Base-by-base conservation (phyloP, 2,329 filamentous ascomycete species). In the Cytospora piceicola region DNA sequence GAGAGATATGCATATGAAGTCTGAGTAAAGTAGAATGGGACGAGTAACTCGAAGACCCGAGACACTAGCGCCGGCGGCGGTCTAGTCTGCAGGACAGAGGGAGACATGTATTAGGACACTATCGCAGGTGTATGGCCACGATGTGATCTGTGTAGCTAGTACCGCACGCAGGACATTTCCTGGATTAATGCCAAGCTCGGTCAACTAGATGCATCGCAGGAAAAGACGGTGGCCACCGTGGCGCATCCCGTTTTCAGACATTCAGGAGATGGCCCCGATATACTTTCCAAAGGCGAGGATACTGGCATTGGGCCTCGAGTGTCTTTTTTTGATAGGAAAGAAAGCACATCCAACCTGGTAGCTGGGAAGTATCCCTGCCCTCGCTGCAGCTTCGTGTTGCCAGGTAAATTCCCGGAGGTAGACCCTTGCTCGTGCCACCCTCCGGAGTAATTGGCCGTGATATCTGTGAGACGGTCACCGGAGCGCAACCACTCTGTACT, bases 361-460 rank as follows among this genome's bases (percentile, higher is more conserved):
- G 30, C 57, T 66, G 63, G 63, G 52, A 63, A 49, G 20, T 15
- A 56, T 53, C 66, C 66, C 49, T 68, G 66, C 32, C 36, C 53
- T 39, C 52, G 32, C 22, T 46, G 32, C 39, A 51, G 59, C 59
- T 68, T 51, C 58, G 66, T 66, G 57, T 59, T 49, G 58, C 64
- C 52, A 57, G 58, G 34, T 46, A 42, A 65, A 65, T 56, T 56
- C 51, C 61, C 58, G 61, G 54, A 14, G 52, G 27, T 46, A 42
- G 59, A 66, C 59, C 63, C 66, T 66, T 66, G 60, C 42, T 57
- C 63, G 64, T 68, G 56, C 30, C 30, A 68, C 66, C 58, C 34
- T 63, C 51, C 66, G 59, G 63, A 57, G 52, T 58, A 52, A 63
- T 59, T 60, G 66, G 46, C 39, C 56, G 59, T 58, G 32, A 61